Base-by-base conservation (phyloP, 2,329 filamentous ascomycete genomes). In the Stachybotrys echinatus region DNA sequence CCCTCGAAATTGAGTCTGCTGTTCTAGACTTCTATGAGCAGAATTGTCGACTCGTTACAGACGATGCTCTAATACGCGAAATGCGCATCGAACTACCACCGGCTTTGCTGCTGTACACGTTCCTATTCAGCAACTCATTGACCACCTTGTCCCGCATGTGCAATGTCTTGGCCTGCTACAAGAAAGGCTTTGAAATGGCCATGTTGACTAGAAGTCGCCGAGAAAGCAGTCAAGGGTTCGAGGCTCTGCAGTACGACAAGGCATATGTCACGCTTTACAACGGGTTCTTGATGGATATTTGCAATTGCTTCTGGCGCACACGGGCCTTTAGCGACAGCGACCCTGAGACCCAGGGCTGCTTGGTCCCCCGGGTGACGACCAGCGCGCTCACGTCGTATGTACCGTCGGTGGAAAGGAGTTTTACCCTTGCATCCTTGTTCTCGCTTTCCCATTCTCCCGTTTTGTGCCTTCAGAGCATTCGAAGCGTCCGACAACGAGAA, bases 241-340 rank as follows among this genome's bases (percentile, higher is more conserved):
- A 69, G 52, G 61, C 65, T 6, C 64, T 65, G 18, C 65, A 70
- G 12, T 86, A 85, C 53, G 74, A 82, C 23, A 74, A 79, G 40
- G 69, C 74, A 27, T 80, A 86, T 50, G 80, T 90, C 39, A 80
- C 83, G 55, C 71, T 78, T 21, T 92, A 94, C 71, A 95, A 95
- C 64, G 86, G 86, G 20, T 91, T 87, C 63, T 77, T 95, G 27
- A 92, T 94, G 83, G 90, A 95, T 62, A 79, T 91, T 27, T 92
- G 89, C 72, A 95, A 95, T 63, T 83, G 88, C 47, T 66, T 94
- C 44, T 95, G 89, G 89, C 81, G 89, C 8, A 80, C 81, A 20
- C 81, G 85, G 12, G 89, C 86, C 1, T 85, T 95, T 52, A 81
- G 81, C 51, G 71, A 71, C 12, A 72, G 73, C 2, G 88, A 92